phyloP scores from a whole-genome alignment of 2,329 filamentous ascomycete genomes.

The Fusarium chlamydosporum region DNA sequence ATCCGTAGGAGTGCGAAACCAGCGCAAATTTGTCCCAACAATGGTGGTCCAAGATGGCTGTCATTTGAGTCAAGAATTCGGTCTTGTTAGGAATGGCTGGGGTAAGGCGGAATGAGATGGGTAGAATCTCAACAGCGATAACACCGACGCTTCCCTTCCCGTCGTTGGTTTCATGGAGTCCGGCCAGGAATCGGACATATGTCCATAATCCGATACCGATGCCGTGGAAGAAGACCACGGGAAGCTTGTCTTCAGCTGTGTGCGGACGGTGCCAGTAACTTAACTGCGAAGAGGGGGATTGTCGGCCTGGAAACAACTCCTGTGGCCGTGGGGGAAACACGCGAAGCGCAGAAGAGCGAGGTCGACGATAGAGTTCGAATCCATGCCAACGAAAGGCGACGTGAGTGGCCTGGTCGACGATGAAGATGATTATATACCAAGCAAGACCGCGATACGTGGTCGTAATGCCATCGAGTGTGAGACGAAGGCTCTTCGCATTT shows the following conservation, averaged over 20 bases:
- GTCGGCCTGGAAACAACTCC: slow-evolving; percentile 59
- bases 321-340: slow-evolving; percentile 73
- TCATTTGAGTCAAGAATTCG: slow-evolving; percentile 70
- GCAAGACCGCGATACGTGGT: slow-evolving; percentile 72
- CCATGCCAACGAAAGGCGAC: slow-evolving; percentile 61
- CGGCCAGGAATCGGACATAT: slow-evolving; percentile 70
- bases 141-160: slow-evolving; percentile 67
- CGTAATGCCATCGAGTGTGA: slow-evolving; percentile 75
- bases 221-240: slow-evolving; percentile 78
- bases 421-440: slow-evolving; percentile 73
- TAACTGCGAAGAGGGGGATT: slow-evolving; percentile 65
- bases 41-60: slow-evolving; percentile 69
- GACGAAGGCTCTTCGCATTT: slow-evolving; percentile 68
- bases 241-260: slow-evolving; percentile 62
- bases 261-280: slow-evolving; percentile 78
- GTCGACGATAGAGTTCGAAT: slow-evolving; percentile 66
- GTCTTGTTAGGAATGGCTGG: slow-evolving; percentile 63
- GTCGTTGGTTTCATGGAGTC: slow-evolving; percentile 57
- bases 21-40: slow-evolving; percentile 71
- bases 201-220: slow-evolving; percentile 77
- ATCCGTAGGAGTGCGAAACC: slow-evolving; percentile 75
- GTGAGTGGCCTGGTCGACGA: slow-evolving; percentile 67
- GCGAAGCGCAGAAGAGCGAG: slow-evolving; percentile 45
- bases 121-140: slow-evolving; percentile 75
- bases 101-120: slow-evolving; percentile 74